Base-by-base conservation (phyloP, 176 grass and related monocot genomes). In the Hordeum marinum region DNA sequence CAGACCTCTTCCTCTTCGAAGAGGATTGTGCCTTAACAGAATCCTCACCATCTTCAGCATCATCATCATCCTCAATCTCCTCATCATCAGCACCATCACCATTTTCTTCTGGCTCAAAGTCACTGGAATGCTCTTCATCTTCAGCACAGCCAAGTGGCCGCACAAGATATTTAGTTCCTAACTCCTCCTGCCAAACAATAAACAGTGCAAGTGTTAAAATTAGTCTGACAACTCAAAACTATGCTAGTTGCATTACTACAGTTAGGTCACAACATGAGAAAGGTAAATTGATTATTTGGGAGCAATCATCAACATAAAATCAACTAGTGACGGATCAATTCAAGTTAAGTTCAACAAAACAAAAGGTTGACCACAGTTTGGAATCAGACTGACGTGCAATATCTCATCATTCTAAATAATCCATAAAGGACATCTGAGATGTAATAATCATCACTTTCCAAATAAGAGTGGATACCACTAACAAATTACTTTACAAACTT, bases 351-450 rank as follows among this genome's bases (percentile, higher is more conserved):
- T 58, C 3, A 39, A 17, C 20, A 34, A 42, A 63, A 50, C 2
- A 39, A 21, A 63, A 34, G 31, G n/a, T 34, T 18, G 26, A 10
- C 3, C 7, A 24, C 35, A 55, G 32, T 21, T 5, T 86, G 83
- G 79, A 73, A 86, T 86, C 84, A 86, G 88, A 90, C 88, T 90
- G 88, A 90, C 88, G 84, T 90, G 88, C 88, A 86, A 90, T 35
- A 78, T 89, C 52, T 90, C 88, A 83, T 73, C 88, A 78, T 82
- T 66, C 68, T 57, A 32, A 63, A 11, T 42, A 42, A 77, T 83
- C 79, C 72, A 78, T 82, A 7, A 70, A 81, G 88, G 88, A 86
- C 11, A 82, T 90, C 88, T 78, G 72, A 72, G 36, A 27, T 73
- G 8, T 45, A 35, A 54, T 35, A 9, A 78, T 83, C 84, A 11